Conservation (phyloP, 2,329 filamentous ascomycete species). For the Xylaria multiplex region DNA sequence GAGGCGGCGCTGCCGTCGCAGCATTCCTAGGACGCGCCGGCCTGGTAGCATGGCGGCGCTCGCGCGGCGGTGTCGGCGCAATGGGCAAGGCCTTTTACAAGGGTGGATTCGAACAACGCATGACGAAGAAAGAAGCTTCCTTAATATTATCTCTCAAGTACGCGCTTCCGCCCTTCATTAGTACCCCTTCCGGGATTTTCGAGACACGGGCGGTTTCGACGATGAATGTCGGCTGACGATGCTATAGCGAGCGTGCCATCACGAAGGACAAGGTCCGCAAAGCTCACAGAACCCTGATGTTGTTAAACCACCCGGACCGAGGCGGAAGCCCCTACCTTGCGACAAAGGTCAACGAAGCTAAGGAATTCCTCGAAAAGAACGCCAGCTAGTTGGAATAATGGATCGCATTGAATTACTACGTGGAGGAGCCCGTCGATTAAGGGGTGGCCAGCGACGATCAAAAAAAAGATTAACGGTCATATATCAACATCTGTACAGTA, state of each 20-base stretch:
- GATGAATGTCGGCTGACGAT: constrained; percentile 14
- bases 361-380: constrained; percentile 90
- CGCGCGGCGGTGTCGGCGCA: constrained; percentile 78
- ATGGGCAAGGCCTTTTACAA: constrained; percentile 96
- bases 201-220: no score
- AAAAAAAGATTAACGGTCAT: background rate
- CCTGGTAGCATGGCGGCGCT: constrained; percentile 86
- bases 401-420: background rate
- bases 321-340: constrained; percentile 96
- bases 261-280: constrained; percentile 96
- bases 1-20: constrained; percentile 61
- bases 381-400: constrained; percentile 28
- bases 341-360: constrained; percentile 98
- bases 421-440: constrained; percentile 3
- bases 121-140: constrained; percentile 91
- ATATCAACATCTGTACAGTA: constrained; percentile 41
- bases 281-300: constrained; percentile 94
- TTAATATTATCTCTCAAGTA: constrained; percentile 93
- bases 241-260: constrained; percentile 78
- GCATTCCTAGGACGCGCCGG: constrained; percentile 84
- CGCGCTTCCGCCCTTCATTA: constrained; percentile 35
- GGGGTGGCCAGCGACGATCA: background rate
- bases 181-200: no score
- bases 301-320: constrained; percentile 96
- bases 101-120: constrained; percentile 95